A percentile compares a stretch with the other conserved stretches of the same genome.
phyloP scores from a whole-genome alignment of 2,329 filamentous ascomycete genomes.

The Chrysoporthe deuterocubensis region DNA sequence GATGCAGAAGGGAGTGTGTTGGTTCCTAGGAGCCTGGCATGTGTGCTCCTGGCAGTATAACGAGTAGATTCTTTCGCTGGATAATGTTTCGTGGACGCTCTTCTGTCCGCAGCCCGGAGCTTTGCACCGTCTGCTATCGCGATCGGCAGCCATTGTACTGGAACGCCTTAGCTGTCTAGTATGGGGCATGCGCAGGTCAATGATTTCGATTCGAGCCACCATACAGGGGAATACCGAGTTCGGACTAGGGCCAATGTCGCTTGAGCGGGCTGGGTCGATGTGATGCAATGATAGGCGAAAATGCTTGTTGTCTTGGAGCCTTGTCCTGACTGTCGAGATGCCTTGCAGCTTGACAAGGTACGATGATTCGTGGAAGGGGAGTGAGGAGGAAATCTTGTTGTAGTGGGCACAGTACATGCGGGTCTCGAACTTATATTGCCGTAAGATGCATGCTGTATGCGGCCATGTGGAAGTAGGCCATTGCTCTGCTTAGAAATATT shows the following conservation, averaged over 20 bases:
- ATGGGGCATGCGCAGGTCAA: constrained; percentile 14
- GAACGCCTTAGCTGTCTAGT: constrained; percentile 10
- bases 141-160: constrained; percentile 12
- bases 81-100: constrained; percentile 10
- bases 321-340: constrained; percentile 10
- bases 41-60: constrained; percentile 28
- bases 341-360: constrained; percentile 20
- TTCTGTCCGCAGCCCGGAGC: constrained; percentile 14
- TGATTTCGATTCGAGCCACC: constrained; percentile 10
- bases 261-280: constrained; percentile 3
- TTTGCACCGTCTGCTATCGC: constrained; percentile 5
- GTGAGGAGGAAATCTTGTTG: constrained; percentile 10
- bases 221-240: neutral
- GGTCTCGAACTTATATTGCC: constrained; percentile 19
- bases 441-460: constrained; percentile 12
- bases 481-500: constrained; percentile 22
- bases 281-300: constrained; percentile 12
- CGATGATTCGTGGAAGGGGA: constrained; percentile 11
- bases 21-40: constrained; percentile 22
- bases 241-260: neutral
- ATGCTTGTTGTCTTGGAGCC: constrained; percentile 13
- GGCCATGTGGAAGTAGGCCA: constrained; percentile 5
- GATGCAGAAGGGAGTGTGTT: constrained; percentile 24
- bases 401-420: constrained; percentile 22
- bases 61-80: neutral